Conservation (phyloP, 2,329 filamentous ascomycete species). For the Beauveria bassiana region DNA sequence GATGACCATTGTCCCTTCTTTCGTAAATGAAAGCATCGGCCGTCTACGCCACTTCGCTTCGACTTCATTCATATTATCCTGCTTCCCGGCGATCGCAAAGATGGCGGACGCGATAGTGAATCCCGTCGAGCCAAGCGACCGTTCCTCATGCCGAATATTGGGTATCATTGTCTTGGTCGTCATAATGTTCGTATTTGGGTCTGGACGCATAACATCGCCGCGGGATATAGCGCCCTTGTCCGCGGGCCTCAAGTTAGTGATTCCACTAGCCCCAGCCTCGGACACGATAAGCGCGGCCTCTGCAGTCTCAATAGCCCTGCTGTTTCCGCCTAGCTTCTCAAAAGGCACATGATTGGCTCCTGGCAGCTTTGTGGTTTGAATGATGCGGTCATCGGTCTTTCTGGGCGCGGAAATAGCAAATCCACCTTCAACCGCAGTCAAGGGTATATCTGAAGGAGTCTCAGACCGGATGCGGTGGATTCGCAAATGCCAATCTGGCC, state of each 20-base stretch:
- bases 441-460: background rate
- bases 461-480: conserved; percentile 17
- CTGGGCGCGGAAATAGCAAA: conserved; percentile 16
- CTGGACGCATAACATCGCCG: conserved; percentile 16
- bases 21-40: background rate
- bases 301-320: background rate
- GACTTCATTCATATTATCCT: background rate
- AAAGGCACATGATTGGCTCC: background rate
- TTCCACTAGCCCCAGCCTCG: conserved; percentile 13
- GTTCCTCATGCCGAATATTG: conserved; percentile 4
- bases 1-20: background rate
- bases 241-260: conserved; percentile 7
- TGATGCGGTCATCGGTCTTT: background rate
- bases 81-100: conserved; percentile 2
- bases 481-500: conserved; percentile 27
- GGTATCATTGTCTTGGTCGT: conserved; percentile 18
- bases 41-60: background rate
- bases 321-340: background rate
- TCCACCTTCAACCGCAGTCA: conserved; percentile 17
- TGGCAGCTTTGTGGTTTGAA: background rate
- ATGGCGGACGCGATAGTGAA: background rate
- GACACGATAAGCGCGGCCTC: conserved; percentile 10
- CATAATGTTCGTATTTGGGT: conserved; percentile 21
- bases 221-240: background rate
- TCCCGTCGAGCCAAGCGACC: background rate